Evolutionary conservation across 352 stramenopile species (phyloP).

Genomic region (Phytophthora fragariae): DNA sequence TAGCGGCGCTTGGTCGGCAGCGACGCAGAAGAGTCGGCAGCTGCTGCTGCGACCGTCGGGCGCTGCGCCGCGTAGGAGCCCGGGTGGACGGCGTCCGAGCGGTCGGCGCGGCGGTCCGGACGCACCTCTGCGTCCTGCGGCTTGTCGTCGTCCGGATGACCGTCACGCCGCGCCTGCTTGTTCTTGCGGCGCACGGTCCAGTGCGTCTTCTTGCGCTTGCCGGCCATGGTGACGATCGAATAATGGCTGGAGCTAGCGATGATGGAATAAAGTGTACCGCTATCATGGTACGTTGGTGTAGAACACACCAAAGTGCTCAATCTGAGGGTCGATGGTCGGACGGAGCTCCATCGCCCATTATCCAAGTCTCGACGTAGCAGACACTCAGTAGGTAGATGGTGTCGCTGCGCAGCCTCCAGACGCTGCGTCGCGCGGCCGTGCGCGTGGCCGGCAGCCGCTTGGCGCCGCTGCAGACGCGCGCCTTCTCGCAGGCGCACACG

Average conservation of each 20-base stretch:
- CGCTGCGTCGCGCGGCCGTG: slow-evolving; percentile 38
- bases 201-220: slow-evolving; percentile 78
- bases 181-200: slow-evolving; percentile 81
- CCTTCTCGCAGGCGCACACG: slow-evolving; percentile 51
- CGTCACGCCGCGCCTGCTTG: slow-evolving; percentile 61
- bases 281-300: slow-evolving; percentile 23
- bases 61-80: slow-evolving; percentile 81
- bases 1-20: slow-evolving; percentile 54
- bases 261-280: slow-evolving; percentile 15
- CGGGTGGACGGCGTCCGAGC: slow-evolving; percentile 71
- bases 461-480: slow-evolving; percentile 31
- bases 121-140: slow-evolving; percentile 31
- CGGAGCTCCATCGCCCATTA: slow-evolving; percentile 20
- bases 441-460: not conserved
- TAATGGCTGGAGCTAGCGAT: slow-evolving; percentile 25
- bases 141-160: slow-evolving; percentile 16
- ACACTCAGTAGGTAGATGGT: slow-evolving; percentile 16
- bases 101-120: slow-evolving; percentile 60
- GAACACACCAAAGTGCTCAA: slow-evolving; percentile 19
- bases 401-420: slow-evolving; percentile 41
- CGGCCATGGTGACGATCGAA: slow-evolving; percentile 26
- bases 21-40: not conserved
- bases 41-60: no score
- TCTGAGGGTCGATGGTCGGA: slow-evolving; percentile 21
- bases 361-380: slow-evolving; percentile 12